Conservation (phyloP, 1,139 yeast species). For the Geotrichum restrictum region DNA sequence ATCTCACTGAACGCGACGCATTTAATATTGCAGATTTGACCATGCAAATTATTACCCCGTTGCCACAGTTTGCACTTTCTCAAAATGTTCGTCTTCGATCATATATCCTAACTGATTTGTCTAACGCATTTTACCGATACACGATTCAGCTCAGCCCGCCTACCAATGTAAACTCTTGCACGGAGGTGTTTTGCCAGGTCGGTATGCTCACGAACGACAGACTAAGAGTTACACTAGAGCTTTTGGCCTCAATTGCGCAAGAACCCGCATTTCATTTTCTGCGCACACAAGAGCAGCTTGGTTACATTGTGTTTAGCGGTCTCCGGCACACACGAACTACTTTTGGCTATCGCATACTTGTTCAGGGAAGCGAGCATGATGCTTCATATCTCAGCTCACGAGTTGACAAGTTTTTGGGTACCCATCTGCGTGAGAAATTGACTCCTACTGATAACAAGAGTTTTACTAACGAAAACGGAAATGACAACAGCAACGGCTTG, state of each 20-base stretch:
- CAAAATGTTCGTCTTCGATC: conserved; percentile 51
- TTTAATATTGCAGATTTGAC: conserved; percentile 45
- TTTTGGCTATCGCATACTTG: conserved; percentile 68
- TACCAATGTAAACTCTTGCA: conserved; percentile 76
- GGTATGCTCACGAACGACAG: conserved; percentile 46
- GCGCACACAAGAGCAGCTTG: conserved; percentile 88
- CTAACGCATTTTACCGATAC: conserved; percentile 46
- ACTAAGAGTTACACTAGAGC: conserved; percentile 51
- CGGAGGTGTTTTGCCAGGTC: conserved; percentile 71
- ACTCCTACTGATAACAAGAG: too few species aligned
- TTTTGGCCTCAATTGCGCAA: conserved; percentile 65
- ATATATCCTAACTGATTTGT: conserved; percentile 42
- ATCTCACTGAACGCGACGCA: conserved; percentile 58
- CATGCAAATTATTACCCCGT: conserved; percentile 37
- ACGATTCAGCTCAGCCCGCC: conserved; percentile 57
- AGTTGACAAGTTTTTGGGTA: conserved; percentile 59
- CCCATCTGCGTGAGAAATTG: neutral
- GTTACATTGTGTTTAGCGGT: conserved; percentile 85
- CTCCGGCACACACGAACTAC: conserved; percentile 65
- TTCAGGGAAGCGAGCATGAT: conserved; percentile 73
- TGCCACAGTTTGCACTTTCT: conserved; percentile 32
- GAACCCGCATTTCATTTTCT: conserved; percentile 89
- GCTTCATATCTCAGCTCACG: conserved; percentile 75
- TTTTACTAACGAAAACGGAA: conserved; percentile 36
- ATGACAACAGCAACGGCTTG: conserved; percentile 47